Base-by-base conservation (phyloP, 176 grass and related monocot genomes). In the Oryza coarctata region DNA sequence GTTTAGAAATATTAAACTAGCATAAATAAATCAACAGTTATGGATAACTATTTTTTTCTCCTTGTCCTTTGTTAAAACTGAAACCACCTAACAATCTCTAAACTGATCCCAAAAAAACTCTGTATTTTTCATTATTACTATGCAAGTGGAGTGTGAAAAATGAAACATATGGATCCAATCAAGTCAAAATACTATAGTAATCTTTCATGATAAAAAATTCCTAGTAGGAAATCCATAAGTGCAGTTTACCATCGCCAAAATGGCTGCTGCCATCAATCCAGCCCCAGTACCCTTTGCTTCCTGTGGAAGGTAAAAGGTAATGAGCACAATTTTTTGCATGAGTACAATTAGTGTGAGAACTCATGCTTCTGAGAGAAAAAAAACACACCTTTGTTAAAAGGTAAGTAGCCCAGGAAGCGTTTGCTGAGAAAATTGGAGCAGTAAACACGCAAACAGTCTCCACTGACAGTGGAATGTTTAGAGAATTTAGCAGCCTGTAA, bases 391-490 rank as follows among this genome's bases (percentile, higher is more conserved):
- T 99, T 72, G 97, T 99, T 78, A 99, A 75, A 79, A 99, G 89
- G 71, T 99, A 99, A 61, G 97, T 96, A 77, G 97, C 93, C 97
- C 97, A 99, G 3, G 97, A 77, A 87, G 97, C 97, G 70, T 83
- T 88, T 77, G 97, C 97, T 4, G 97, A 99, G 83, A 99, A 99
- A 84, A 99, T 88, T 62, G 97, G 97, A 89, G 97, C 97, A 14
- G 97, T 99, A 71, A 99, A 99, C 67, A 99, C 97, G 79, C 97
- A 99, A n/a, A 99, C 97, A 45, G 97, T 99, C 86, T 99, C 97
- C 82, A 96, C 97, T 3, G 91, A 99, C 65, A 99, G 68, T 63
- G 91, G 97, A 68, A 99, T 94, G 88, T 99, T 99, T 29, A 96
- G 76, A 80, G 91, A 91, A 55, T 99, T 99, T 29, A 94, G 30